Evolutionary conservation across 306 rosid species (phyloP).

Genomic region (Quercus berberidifolia): DNA sequence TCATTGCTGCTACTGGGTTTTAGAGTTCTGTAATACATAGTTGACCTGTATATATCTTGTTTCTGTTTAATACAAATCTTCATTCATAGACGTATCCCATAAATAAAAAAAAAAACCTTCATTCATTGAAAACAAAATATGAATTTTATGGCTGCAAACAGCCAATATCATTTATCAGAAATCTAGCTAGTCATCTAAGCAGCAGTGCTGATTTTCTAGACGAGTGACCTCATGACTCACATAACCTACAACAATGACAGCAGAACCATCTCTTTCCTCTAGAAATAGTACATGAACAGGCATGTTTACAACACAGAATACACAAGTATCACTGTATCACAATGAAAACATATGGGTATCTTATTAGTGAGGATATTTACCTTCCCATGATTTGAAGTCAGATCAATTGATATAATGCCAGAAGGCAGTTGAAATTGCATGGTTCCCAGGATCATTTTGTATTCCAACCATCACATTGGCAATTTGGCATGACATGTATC

Average conservation of each 20-base stretch:
- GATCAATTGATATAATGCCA: slow-evolving; percentile 68
- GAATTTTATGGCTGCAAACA: not conserved
- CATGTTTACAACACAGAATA: not conserved
- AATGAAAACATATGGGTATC: slow-evolving; percentile 32
- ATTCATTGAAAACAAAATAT: too few species aligned
- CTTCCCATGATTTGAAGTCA: slow-evolving; percentile 76
- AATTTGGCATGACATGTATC: slow-evolving; percentile 59
- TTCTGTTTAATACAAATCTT: too few species aligned
- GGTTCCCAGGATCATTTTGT: slow-evolving; percentile 79
- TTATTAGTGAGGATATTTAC: slow-evolving; percentile 71
- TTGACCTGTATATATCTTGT: too few species aligned
- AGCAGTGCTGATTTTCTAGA: not conserved
- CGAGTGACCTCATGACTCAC: not conserved
- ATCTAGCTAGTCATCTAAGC: not conserved
- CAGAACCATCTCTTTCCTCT: not conserved
- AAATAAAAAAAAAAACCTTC: too few species aligned
- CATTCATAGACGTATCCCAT: too few species aligned
- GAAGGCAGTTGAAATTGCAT: slow-evolving; percentile 79
- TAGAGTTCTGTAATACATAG: too few species aligned
- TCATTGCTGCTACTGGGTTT: too few species aligned
- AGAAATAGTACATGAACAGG: not conserved
- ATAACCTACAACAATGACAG: not conserved
- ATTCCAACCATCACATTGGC: slow-evolving; percentile 62
- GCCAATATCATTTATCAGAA: not conserved
- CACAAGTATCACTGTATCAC: not conserved